Conservation (phyloP, 2,329 filamentous ascomycete genomes). For the Neoascochyta sp. region DNA sequence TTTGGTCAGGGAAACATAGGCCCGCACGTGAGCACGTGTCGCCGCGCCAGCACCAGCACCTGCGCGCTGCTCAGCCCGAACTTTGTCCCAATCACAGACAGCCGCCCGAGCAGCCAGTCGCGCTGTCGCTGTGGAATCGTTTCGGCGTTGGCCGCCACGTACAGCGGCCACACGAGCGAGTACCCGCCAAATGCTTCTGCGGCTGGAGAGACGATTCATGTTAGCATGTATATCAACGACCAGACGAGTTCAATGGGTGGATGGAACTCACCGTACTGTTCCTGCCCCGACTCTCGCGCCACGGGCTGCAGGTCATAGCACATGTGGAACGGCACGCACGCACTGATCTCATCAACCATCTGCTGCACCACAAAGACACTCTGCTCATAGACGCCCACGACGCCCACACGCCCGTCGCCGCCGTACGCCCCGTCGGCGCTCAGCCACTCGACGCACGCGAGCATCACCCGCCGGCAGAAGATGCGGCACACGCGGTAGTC, state of each 20-base stretch:
- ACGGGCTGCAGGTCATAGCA: conserved; percentile 36
- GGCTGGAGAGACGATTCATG: conserved; percentile 21
- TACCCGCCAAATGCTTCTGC: conserved; percentile 41
- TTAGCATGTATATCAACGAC: conserved; percentile 11
- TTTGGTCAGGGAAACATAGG: conserved; percentile 37
- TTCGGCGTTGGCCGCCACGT: conserved; percentile 38
- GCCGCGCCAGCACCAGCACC: conserved; percentile 32
- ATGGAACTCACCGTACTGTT: conserved; percentile 30
- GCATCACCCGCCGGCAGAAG: conserved; percentile 39
- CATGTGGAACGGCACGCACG: conserved; percentile 41
- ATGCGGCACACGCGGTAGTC: conserved; percentile 42
- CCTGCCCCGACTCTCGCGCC: conserved; percentile 32
- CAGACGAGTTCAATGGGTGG: not conserved
- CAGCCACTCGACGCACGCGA: conserved; percentile 35
- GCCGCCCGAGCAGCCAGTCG: conserved; percentile 36
- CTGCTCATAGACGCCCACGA: conserved; percentile 12
- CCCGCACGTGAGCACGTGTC: conserved; percentile 36
- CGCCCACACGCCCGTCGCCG: conserved; percentile 8
- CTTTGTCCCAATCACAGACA: conserved; percentile 35
- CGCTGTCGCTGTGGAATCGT: conserved; percentile 35
- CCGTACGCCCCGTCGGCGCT: conserved; percentile 4
- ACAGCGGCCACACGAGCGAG: conserved; percentile 42
- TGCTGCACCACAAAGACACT: conserved; percentile 32
- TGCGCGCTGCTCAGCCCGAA: conserved; percentile 39
- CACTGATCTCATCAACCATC: conserved; percentile 40